phyloP scores from a whole-genome alignment of 495 filamentous ascomycete genomes.

The Hypoxylon cercidicola region DNA sequence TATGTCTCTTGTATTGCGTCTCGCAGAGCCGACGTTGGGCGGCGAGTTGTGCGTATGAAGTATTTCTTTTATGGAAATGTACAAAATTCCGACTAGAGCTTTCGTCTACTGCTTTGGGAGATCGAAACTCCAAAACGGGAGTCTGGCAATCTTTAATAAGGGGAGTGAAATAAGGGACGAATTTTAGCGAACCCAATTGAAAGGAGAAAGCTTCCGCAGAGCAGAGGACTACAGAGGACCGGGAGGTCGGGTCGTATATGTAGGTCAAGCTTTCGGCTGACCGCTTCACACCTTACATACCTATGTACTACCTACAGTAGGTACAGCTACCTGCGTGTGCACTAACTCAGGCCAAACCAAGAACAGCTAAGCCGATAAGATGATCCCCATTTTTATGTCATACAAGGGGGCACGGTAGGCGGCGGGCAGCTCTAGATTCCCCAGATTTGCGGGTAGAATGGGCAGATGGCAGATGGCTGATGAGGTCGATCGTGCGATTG shows the following conservation, averaged over 20 bases:
- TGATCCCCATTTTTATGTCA: constrained; percentile 36
- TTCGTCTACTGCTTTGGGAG: too few relatives aligned
- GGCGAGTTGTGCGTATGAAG: too few relatives aligned
- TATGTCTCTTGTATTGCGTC: neutral
- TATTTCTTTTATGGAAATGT: too few relatives aligned
- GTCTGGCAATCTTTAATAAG: too few relatives aligned
- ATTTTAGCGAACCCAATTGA: too few relatives aligned
- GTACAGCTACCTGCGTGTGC: too few relatives aligned
- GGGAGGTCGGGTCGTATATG: constrained; percentile 13
- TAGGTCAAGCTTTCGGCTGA: constrained; percentile 23
- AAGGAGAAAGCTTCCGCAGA: neutral
- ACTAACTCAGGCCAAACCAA: too few relatives aligned
- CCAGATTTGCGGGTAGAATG: constrained; percentile 31
- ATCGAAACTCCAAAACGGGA: too few relatives aligned
- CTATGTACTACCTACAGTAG: too few relatives aligned
- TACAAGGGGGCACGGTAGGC: constrained; percentile 22
- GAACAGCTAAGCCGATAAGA: constrained; percentile 15
- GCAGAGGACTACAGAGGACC: neutral
- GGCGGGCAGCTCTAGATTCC: constrained; percentile 29
- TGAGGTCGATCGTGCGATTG: constrained; percentile 36
- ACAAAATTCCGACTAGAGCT: too few relatives aligned
- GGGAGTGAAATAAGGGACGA: too few relatives aligned
- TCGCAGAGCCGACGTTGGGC: too few relatives aligned
- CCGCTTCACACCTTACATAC: constrained; percentile 22
- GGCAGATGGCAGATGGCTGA: constrained; percentile 36